A percentile compares a stretch with the other conserved stretches of the same genome.
Conservation (phyloP, 2,329 filamentous ascomycete genomes). For the Nemania sp. region DNA sequence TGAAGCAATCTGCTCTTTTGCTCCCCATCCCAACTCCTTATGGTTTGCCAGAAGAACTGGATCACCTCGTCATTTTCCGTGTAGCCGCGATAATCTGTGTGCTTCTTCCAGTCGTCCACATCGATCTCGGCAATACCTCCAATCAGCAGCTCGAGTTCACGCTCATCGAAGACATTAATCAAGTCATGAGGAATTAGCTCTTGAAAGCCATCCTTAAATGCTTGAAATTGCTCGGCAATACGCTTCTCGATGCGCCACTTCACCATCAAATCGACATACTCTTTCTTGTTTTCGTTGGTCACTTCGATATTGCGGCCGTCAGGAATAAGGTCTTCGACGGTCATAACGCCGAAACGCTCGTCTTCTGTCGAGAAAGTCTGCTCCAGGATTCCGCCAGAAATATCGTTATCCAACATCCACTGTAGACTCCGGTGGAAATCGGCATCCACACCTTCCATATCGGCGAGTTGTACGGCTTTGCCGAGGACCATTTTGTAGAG, state of each 20-base stretch:
- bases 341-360: conserved; percentile 92
- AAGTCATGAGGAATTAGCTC: conserved; percentile 95
- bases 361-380: conserved; percentile 97
- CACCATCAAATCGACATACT: conserved; percentile 97
- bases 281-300: conserved; percentile 97
- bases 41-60: conserved; percentile 98
- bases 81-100: conserved; percentile 98
- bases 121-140: conserved; percentile 99
- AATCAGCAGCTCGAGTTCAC: conserved; percentile 93
- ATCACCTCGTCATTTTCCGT: conserved; percentile 97
- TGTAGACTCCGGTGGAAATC: conserved; percentile 96
- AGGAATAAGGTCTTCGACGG: conserved; percentile 91
- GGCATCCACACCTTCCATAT: conserved; percentile 99
- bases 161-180: conserved; percentile 98
- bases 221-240: conserved; percentile 96
- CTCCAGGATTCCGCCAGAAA: conserved; percentile 86
- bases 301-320: conserved; percentile 90
- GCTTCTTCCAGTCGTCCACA: conserved; percentile 99
- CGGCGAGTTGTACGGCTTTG: conserved; percentile 86
- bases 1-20: conserved; percentile 96
- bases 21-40: conserved; percentile 95
- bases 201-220: conserved; percentile 96
- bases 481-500: conserved; percentile 99
- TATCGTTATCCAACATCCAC: conserved; percentile 98
- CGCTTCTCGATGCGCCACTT: conserved; percentile 99